Conservation (phyloP, 2,329 filamentous ascomycete genomes). For the Hypoxylon rubiginosum region DNA sequence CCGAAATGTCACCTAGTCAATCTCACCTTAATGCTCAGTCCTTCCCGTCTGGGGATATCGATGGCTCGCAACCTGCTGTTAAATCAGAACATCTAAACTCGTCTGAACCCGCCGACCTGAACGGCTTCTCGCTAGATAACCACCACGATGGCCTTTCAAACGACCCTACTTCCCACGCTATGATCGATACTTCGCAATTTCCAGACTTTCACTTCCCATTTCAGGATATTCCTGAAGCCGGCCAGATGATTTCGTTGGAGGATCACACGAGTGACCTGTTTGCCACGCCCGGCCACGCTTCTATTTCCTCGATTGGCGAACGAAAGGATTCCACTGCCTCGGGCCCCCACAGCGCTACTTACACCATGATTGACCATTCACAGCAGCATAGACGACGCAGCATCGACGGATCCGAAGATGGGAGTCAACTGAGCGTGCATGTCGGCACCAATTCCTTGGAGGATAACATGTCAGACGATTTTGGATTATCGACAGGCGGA, state of each 20-base stretch:
- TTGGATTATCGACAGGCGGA: slow-evolving; percentile 63
- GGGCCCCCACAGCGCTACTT: slow-evolving; percentile 53
- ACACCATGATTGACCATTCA: slow-evolving; percentile 45
- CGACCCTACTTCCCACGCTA: slow-evolving; percentile 50
- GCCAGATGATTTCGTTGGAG: slow-evolving; percentile 58
- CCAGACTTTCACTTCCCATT: slow-evolving; percentile 68
- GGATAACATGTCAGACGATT: slow-evolving; percentile 70
- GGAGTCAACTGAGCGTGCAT: slow-evolving; percentile 59
- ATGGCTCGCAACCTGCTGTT: slow-evolving; percentile 52
- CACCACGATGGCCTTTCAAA: slow-evolving; percentile 52
- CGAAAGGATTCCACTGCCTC: slow-evolving; percentile 56
- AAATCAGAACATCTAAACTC: slow-evolving; percentile 52
- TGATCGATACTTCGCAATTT: slow-evolving; percentile 65
- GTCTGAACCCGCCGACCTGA: slow-evolving; percentile 52
- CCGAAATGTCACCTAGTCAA: slow-evolving; percentile 58
- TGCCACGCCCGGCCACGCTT: slow-evolving; percentile 47
- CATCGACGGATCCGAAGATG: slow-evolving; percentile 61
- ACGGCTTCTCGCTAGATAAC: slow-evolving; percentile 55
- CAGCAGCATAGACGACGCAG: slow-evolving; percentile 44
- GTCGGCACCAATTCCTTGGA: slow-evolving; percentile 64
- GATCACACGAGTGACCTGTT: slow-evolving; percentile 54
- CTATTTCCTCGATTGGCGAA: slow-evolving; percentile 55
- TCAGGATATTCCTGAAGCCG: slow-evolving; percentile 58
- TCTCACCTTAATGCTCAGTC: slow-evolving; percentile 52
- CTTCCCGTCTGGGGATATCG: slow-evolving; percentile 53